These are phyloP conservation scores for Lodderomyces margitis DNA, from an alignment of 1,139 yeast genomes.

Conservation along the genomic window DNA sequence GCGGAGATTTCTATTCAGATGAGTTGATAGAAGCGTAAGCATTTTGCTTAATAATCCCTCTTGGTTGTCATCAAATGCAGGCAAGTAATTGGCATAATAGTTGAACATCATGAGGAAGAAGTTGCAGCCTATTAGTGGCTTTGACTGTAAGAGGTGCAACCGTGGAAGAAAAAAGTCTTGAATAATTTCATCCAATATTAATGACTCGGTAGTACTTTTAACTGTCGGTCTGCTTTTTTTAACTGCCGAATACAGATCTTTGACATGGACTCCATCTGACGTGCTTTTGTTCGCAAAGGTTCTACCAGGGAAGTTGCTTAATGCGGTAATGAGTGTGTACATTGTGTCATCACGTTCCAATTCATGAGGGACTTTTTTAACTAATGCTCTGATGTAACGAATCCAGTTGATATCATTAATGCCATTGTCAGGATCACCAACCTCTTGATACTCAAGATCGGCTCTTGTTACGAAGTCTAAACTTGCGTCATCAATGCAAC, in stretches of 20 bases:
- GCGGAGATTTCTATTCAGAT: conserved; percentile 51
- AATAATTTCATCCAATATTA: conserved; percentile 22
- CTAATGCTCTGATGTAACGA: conserved; percentile 15
- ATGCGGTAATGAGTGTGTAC: conserved; percentile 34
- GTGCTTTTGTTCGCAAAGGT: neutral
- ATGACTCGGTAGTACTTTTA: conserved; percentile 22
- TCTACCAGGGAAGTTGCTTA: conserved; percentile 41
- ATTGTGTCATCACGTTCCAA: conserved; percentile 17
- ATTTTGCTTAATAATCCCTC: conserved; percentile 13
- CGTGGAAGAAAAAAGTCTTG: conserved; percentile 16
- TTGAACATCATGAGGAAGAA: conserved; percentile 45
- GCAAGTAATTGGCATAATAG: conserved; percentile 43
- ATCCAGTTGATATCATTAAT: conserved; percentile 25
- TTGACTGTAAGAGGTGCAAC: conserved; percentile 8
- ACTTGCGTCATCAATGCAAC: neutral
- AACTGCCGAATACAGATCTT: conserved; percentile 12
- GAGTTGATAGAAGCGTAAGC: conserved; percentile 21
- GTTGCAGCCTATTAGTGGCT: conserved; percentile 38
- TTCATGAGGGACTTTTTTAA: conserved; percentile 7
- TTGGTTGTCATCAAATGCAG: conserved; percentile 17
- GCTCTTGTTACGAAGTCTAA: conserved; percentile 5
- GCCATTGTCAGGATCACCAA: neutral
- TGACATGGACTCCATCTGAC: neutral
- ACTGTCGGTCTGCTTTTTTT: conserved; percentile 23
- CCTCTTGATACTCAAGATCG: neutral